Evolutionary conservation across 371 early-diverging fungal genomes (phyloP), one percentile per base, ranked within the genome.

Genomic region (Rhizopus microsporus): DNA sequence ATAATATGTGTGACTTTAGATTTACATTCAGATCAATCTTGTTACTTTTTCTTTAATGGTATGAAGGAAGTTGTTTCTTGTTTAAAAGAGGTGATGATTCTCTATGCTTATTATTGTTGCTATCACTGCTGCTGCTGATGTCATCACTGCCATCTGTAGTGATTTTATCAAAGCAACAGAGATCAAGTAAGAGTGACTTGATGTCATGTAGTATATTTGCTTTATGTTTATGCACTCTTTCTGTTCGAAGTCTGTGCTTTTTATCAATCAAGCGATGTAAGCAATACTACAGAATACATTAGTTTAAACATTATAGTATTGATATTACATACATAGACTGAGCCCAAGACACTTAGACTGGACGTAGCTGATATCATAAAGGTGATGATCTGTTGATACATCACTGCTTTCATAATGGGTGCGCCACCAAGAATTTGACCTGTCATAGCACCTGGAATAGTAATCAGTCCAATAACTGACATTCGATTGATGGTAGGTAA

Each of bases 381-480:
- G 75, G 90, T 86, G 57, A 93, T 86, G 53, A 93, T 87, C 61
- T 87, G 86, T 65, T 94, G 93, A 63, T 90, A 91, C 47, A 83
- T 55, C 3, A 87, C 91, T 0, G 96, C 96, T 51, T 90, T 85
- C 62, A 83, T 81, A 32, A 93, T 87, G 15, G 85, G 77, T 0
- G 89, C 88, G 7, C 95, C 95, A 30, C 90, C 93, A 35, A 93
- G 74, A 50, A 93, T 88, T 65, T 93, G 93, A 56, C 95, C 95
- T 0, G 91, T 92, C 94, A 95, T 93, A 80, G 91, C 85, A 4
- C 93, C 95, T 0, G 95, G 95, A 40, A 95, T 93, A 6, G 92
- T 86, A 50, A 95, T 91, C 57, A 95, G 69, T 0, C 95, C 95
- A 54, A 90, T 90, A 39, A 93, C 86, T 34, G 88, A 80, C 91